A percentile compares a stretch with the other conserved stretches of the same genome.
Evolutionary conservation across 2,329 filamentous ascomycete genomes (phyloP).

Genomic region (Colletotrichum viniferum): DNA sequence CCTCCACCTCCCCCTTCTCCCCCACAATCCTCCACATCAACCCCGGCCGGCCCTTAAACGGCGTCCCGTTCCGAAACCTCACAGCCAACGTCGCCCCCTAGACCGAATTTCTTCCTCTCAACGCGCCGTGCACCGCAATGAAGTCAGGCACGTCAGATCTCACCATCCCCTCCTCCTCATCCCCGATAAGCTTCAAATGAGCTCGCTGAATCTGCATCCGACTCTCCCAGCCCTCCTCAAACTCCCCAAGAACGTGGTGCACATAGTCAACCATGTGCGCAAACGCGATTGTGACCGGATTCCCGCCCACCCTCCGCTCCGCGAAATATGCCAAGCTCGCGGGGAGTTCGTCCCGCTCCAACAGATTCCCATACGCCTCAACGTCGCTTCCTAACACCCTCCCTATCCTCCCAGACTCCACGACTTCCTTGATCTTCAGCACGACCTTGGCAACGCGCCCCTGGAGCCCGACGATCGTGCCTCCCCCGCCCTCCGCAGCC

Average conservation of each 20-base stretch:
- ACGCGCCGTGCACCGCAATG: slow-evolving; percentile 38
- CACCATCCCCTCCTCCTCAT: neutral
- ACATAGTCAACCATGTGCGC: slow-evolving; percentile 31
- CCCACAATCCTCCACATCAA: slow-evolving; percentile 56
- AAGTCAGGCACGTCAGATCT: slow-evolving; percentile 28
- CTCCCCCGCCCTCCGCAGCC: neutral
- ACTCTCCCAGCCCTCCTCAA: neutral
- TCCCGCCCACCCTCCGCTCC: slow-evolving; percentile 50
- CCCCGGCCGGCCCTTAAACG: slow-evolving; percentile 49
- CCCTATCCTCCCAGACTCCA: slow-evolving; percentile 52
- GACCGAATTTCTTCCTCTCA: slow-evolving; percentile 29
- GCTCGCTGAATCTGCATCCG: slow-evolving; percentile 35
- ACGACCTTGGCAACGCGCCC: slow-evolving; percentile 50
- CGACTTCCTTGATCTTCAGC: slow-evolving; percentile 45
- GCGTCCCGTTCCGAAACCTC: slow-evolving; percentile 50
- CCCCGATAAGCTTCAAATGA: neutral
- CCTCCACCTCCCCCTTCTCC: slow-evolving; percentile 52
- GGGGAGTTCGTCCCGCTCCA: slow-evolving; percentile 34
- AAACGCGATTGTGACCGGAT: slow-evolving; percentile 44
- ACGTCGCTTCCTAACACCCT: slow-evolving; percentile 56
- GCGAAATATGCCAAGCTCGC: slow-evolving; percentile 51
- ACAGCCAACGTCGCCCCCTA: slow-evolving; percentile 45
- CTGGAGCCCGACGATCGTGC: slow-evolving; percentile 55
- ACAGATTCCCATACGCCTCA: slow-evolving; percentile 39
- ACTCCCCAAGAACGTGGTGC: neutral